Percentiles rank a stretch among this genome's conserved stretches.
Evolutionary conservation across 2,329 filamentous ascomycete species (phyloP).

Genomic region (Colletotrichum euphorbiae): DNA sequence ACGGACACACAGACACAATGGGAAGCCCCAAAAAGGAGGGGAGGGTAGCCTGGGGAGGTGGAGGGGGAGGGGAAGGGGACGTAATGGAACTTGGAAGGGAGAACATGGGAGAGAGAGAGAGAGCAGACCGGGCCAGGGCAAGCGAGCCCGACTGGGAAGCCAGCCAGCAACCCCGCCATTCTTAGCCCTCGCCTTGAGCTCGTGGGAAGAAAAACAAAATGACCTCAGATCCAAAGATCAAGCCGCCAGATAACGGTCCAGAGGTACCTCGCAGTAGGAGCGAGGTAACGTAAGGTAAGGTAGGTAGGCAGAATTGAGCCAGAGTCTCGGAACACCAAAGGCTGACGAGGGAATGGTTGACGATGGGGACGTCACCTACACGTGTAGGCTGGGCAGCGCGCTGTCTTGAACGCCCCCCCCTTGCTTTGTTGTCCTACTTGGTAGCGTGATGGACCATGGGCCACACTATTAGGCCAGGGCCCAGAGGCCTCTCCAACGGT

Average conservation of each 20-base stretch:
- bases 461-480: not conserved
- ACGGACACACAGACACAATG: conserved; percentile 25
- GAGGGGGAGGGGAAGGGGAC: conserved; percentile 4
- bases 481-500: conserved; percentile 14
- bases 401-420: conserved; percentile 33
- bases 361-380: conserved; percentile 1
- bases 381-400: conserved; percentile 2
- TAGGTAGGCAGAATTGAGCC: not conserved
- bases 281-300: conserved; percentile 4
- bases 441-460: conserved; percentile 20
- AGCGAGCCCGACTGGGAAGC: conserved; percentile 14
- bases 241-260: not conserved
- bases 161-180: conserved; percentile 1
- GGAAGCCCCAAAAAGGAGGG: conserved; percentile 13
- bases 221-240: not conserved
- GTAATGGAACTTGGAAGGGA: not conserved
- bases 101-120: conserved; percentile 3
- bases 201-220: not conserved
- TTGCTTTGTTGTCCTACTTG: conserved; percentile 35
- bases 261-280: not conserved
- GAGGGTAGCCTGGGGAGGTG: conserved; percentile 1
- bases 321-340: not conserved
- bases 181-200: not conserved
- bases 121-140: conserved; percentile 3
- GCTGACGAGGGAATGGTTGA: not conserved